A percentile compares a stretch with the other conserved stretches of the same genome.
Conservation (phyloP, 306 rosid species). For the Myrica gale region DNA sequence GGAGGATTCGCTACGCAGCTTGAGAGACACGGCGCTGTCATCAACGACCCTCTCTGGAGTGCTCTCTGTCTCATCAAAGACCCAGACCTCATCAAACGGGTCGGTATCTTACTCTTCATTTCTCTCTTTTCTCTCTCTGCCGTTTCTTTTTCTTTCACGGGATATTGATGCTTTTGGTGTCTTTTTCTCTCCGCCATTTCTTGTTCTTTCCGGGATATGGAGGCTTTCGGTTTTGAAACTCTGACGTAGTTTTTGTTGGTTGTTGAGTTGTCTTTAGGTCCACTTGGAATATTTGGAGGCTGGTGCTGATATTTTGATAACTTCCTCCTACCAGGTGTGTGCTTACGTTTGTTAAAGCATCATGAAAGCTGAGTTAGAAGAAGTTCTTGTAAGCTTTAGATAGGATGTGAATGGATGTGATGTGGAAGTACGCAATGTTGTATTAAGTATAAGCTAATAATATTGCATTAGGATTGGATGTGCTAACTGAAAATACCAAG, state of each 20-base stretch:
- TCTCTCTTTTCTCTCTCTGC: background rate
- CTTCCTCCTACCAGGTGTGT: constrained; percentile 86
- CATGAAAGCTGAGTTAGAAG: background rate
- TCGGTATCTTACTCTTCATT: background rate
- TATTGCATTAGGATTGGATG: background rate
- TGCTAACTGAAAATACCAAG: background rate
- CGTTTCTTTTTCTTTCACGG: background rate
- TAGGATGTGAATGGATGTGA: background rate
- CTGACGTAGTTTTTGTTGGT: background rate
- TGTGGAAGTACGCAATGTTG: background rate
- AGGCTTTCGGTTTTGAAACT: background rate
- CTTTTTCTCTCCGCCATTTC: background rate
- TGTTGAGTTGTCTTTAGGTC: constrained; percentile 44
- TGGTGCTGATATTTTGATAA: constrained; percentile 77
- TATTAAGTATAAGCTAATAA: background rate
- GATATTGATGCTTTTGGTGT: background rate
- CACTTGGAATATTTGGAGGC: constrained; percentile 82
- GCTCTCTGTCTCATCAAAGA: constrained; percentile 68
- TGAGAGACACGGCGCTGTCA: constrained; percentile 68
- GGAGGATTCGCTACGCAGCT: constrained; percentile 92
- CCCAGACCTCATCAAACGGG: constrained; percentile 67
- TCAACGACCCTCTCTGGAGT: constrained; percentile 88
- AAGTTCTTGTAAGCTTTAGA: background rate
- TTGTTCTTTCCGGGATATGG: background rate
- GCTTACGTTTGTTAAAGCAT: background rate